phyloP scores from a whole-genome alignment of 345 rosid genomes.

The Arabidopsis arenosa region DNA sequence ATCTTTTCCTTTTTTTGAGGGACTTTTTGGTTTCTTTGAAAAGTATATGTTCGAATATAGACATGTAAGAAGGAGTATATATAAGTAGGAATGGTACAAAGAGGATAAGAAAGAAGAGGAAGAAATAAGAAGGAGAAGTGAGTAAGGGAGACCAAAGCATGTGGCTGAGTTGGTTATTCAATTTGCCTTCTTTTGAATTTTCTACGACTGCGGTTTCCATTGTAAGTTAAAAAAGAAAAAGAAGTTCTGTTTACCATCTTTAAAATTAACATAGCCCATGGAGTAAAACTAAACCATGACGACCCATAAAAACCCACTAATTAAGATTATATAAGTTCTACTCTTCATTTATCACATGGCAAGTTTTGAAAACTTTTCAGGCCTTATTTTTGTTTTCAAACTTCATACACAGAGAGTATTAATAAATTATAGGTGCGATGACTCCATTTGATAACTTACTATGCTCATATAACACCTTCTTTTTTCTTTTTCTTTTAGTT shows the following conservation, averaged over 20 bases:
- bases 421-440: no score
- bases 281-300: conserved; percentile 1
- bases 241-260: not conserved
- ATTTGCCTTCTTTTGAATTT: conserved; percentile 27
- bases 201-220: conserved; percentile 35
- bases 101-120: conserved; percentile 45
- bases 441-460: no score
- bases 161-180: conserved; percentile 45
- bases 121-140: conserved; percentile 21
- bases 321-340: not conserved
- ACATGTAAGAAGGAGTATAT: conserved; percentile 22
- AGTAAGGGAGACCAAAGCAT: conserved; percentile 50
- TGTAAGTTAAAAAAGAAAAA: conserved; percentile 1
- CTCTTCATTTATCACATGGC: not conserved
- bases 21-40: not conserved
- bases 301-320: conserved; percentile 2
- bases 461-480: not conserved
- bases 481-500: no score
- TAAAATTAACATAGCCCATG: conserved; percentile 5
- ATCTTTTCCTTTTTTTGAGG: not conserved
- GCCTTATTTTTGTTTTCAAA: no score
- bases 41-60: conserved; percentile 23
- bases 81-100: conserved; percentile 36
- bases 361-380: not conserved
- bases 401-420: no score